A percentile compares a stretch with the other conserved stretches of the same genome.
Conservation (phyloP, 345 rosid genomes). For the Pistacia vera region DNA sequence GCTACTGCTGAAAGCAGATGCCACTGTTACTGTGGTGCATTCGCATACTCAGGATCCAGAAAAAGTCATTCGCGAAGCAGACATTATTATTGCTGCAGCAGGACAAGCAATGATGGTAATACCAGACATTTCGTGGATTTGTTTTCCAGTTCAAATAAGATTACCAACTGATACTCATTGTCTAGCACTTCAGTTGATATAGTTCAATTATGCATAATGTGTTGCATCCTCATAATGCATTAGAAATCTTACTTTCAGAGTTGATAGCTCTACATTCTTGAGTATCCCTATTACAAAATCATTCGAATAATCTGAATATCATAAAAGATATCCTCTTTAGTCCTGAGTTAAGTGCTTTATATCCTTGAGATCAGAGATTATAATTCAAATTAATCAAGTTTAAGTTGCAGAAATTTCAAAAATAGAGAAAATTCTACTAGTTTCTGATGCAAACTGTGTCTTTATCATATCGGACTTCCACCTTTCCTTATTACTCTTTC, state of each 20-base stretch:
- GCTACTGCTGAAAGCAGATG: conserved; percentile 89
- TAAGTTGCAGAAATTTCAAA: neutral
- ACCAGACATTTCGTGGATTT: neutral
- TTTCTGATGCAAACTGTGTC: neutral
- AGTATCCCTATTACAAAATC: neutral
- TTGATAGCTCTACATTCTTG: neutral
- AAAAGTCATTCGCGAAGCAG: conserved; percentile 73
- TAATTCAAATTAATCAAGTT: neutral
- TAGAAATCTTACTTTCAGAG: neutral
- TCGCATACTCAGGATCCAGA: conserved; percentile 72
- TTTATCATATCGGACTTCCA: neutral
- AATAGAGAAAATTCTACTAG: neutral
- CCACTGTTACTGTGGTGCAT: conserved; percentile 81
- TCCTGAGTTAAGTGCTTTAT: neutral
- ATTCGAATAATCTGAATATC: neutral
- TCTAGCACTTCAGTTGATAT: neutral
- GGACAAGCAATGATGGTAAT: conserved; percentile 90
- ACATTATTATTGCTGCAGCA: conserved; percentile 89
- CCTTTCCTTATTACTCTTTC: neutral
- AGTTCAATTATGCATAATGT: neutral
- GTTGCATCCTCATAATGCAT: neutral
- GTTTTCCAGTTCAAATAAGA: neutral
- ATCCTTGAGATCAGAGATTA: neutral
- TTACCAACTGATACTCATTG: neutral
- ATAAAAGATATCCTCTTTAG: no score